Evolutionary conservation across 1,284 basidiomycete species (phyloP).

Genomic region (Ceratorhiza oryzae-sativae): DNA sequence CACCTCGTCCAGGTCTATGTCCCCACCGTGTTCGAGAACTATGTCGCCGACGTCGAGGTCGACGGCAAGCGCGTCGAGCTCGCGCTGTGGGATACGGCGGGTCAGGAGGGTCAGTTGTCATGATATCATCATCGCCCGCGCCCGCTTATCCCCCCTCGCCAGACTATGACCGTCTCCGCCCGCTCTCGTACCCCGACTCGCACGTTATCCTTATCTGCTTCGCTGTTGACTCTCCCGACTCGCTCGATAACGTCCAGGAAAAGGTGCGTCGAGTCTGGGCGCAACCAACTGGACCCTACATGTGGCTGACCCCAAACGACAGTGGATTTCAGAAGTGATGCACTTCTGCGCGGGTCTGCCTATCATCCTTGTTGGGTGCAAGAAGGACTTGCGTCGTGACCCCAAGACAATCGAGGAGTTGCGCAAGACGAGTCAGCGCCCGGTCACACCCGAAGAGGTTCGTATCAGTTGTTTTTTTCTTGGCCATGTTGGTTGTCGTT

Average conservation of each 20-base stretch:
- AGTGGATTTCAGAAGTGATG: constrained; percentile 95
- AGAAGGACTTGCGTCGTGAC: constrained; percentile 87
- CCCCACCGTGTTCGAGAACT: constrained; percentile 92
- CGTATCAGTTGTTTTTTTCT: constrained; percentile 45
- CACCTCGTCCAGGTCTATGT: constrained; percentile 74
- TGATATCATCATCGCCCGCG: constrained; percentile 25
- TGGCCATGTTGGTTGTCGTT: not conserved
- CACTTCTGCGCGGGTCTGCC: constrained; percentile 90
- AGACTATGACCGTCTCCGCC: constrained; percentile 88
- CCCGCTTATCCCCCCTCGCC: not conserved
- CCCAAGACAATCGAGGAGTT: constrained; percentile 81
- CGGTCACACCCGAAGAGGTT: constrained; percentile 78
- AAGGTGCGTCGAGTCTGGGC: constrained; percentile 68
- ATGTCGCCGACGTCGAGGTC: constrained; percentile 89
- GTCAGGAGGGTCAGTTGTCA: constrained; percentile 69
- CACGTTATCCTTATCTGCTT: constrained; percentile 95
- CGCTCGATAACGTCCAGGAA: constrained; percentile 93
- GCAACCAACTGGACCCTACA: not conserved
- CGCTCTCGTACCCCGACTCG: constrained; percentile 89
- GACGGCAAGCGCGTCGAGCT: constrained; percentile 92
- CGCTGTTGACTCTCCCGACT: constrained; percentile 90
- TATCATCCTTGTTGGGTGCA: constrained; percentile 91
- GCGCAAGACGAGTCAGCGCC: constrained; percentile 80
- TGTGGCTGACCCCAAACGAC: constrained; percentile 28
- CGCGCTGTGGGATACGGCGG: constrained; percentile 95